A percentile compares a stretch with the other conserved stretches of the same genome.
Conservation (phyloP, 2,329 filamentous ascomycete species). For the Pseudogymnoascus sp. region DNA sequence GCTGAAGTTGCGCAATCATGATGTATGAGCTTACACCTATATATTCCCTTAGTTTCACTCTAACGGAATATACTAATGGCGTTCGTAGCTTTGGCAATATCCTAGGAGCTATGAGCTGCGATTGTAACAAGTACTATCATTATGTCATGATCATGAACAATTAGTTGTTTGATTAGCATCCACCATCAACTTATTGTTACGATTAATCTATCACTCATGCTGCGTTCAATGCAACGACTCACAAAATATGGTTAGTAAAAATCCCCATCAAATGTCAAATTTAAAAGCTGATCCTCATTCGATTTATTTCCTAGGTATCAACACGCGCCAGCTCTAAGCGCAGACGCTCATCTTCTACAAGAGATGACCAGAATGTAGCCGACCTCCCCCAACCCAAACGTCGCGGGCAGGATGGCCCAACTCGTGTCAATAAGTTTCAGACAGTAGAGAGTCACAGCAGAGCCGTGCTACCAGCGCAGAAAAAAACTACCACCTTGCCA, state of each 20-base stretch:
- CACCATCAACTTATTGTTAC: neutral
- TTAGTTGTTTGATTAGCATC: neutral
- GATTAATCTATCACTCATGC: neutral
- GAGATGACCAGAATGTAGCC: neutral
- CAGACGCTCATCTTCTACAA: neutral
- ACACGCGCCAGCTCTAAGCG: conserved; percentile 2
- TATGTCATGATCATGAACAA: neutral
- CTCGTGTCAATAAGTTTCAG: neutral
- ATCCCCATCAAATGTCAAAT: neutral
- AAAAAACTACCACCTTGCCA: neutral
- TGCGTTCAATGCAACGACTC: neutral
- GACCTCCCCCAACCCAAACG: neutral
- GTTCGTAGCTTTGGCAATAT: no score
- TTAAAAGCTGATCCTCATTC: neutral
- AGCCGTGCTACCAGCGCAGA: neutral
- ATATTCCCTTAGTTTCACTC: no score
- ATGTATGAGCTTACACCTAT: no score
- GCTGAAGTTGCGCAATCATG: no score
- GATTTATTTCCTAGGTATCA: neutral
- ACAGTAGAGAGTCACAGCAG: neutral
- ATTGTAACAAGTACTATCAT: neutral
- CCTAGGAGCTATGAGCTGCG: no score
- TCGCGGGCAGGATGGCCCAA: neutral
- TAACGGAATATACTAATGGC: no score
- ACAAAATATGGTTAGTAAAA: neutral